Conservation (phyloP, 768 basidiomycete genomes). For the Xerocomellus chrysenteron region DNA sequence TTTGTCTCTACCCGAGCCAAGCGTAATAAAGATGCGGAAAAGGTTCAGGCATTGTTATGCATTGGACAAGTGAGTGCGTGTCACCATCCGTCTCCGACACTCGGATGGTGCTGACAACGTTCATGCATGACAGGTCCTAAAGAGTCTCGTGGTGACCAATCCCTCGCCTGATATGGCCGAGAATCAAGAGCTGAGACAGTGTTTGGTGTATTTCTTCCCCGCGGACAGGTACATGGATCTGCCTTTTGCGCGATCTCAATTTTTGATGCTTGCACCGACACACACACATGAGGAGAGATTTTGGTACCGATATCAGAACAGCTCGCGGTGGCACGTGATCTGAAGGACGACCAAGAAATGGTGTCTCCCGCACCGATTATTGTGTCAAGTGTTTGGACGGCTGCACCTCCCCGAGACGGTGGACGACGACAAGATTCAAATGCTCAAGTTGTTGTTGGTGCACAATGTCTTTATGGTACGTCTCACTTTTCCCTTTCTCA, state of each 20-base stretch:
- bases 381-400: conserved; percentile 64
- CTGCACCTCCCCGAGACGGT: conserved; percentile 66
- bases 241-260: not conserved
- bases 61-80: conserved; percentile 64
- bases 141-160: conserved; percentile 57
- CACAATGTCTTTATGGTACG: conserved; percentile 34
- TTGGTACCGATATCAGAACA: conserved; percentile 68
- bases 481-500: no score
- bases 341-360: conserved; percentile 75
- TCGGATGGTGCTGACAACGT: not conserved
- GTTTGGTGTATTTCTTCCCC: conserved; percentile 82
- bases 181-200: conserved; percentile 85
- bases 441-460: conserved; percentile 60
- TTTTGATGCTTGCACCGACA: not conserved
- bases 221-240: conserved; percentile 49
- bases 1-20: no score
- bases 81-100: not conserved
- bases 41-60: no score
- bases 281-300: no score
- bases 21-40: no score
- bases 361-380: conserved; percentile 70
- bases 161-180: conserved; percentile 76
- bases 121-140: conserved; percentile 48
- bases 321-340: conserved; percentile 53
- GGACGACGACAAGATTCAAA: conserved; percentile 66